Evolutionary conservation across 164 flowering plant genomes (phyloP), one percentile per base, ranked within the genome.

Genomic region (Berberis thunbergii): DNA sequence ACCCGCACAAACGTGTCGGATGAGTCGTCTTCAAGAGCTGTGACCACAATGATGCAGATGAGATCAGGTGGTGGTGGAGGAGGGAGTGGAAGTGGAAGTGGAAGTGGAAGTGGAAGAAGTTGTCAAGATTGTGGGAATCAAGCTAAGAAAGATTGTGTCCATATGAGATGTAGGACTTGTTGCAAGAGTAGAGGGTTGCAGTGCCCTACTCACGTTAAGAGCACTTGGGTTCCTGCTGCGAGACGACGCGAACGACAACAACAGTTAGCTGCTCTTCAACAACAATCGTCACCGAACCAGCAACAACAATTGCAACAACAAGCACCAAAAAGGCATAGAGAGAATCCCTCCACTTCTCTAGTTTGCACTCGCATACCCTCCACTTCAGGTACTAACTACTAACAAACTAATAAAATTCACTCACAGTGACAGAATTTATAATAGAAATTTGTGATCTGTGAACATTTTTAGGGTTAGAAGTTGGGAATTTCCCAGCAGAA

Each of bases 61-160:
- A 41, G 45, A 39, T 42, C 42, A 6, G 65, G 64, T 42, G 77
- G 74, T 10, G 4, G 7, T 52, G 10, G 55, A 26, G 26, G 60
- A 8, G 57, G n/a, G 8, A 41, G 42, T 41, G 60, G 45, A 70
- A 66, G 72, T 1, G 70, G 83, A 0, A 57, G 76, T n/a, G 4
- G 75, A 3, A 69, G 73, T 3, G 71, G 79, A 0, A 59, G 79
- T 6, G 9, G 80, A 3, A 73, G 75, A 68, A 86, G 83, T 44
- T 86, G 92, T 56, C 87, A 83, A 41, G 92, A 86, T 65, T 86
- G 92, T 64, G 92, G 92, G 4, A 86, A 86, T 69, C 92, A 86
- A 69, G 87, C 92, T 0, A 86, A 86, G 81, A 86, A 86, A 65
- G 92, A 86, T 49, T 86, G 92, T 40, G 48, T 60, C 7, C 86